Evolutionary conservation across 495 filamentous ascomycete species (phyloP), one percentile per base, ranked within the genome.

Genomic region (Penicillium angulare): DNA sequence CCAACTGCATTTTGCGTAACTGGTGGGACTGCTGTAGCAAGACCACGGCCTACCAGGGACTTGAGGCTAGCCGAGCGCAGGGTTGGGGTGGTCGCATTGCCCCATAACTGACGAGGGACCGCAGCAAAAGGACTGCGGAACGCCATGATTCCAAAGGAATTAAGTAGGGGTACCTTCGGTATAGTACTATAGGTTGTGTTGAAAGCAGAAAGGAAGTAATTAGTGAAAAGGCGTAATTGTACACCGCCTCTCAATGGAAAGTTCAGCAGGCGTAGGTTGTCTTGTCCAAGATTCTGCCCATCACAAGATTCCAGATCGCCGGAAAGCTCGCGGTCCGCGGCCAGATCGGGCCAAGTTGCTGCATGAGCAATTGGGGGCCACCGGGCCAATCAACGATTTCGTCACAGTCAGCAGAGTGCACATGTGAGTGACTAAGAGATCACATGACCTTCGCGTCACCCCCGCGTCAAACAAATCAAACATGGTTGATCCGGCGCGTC

Each of bases 11-110:
- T 75, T 61, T 90, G 87, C 4, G 85, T 89, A 4, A 90, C 87
- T 3, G 91, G 88, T 3, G 86, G 87, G 0, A 79, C 79, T 22
- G 83, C 78, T 23, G 84, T 89, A 16, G 88, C 87, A 43, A 89
- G 60, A n/a, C 64, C 60, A 31, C 49, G 49, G 35, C 49, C 60
- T 51, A 51, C 56, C 38, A 68, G 27, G 6, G 49, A 63, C 31
- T 50, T 57, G 43, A 57, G 57, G 49, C 58, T 45, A 17, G 50
- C 49, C 36, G 64, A 57, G 8, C 59, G 64, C 4, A 53, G n/a
- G n/a, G 43, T 45, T 15, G 54, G 47, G 33, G 55, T 47, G 26
- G 43, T 31, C 45, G 54, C 47, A 40, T 54, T 55, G 55, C 52
- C 61, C 50, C 64, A 52, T 51, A 74, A 22, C 57, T 64, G 68